A percentile compares a stretch with the other conserved stretches of the same genome.
phyloP scores from a whole-genome alignment of 2,329 filamentous ascomycete genomes.

The Botrytis galanthina region DNA sequence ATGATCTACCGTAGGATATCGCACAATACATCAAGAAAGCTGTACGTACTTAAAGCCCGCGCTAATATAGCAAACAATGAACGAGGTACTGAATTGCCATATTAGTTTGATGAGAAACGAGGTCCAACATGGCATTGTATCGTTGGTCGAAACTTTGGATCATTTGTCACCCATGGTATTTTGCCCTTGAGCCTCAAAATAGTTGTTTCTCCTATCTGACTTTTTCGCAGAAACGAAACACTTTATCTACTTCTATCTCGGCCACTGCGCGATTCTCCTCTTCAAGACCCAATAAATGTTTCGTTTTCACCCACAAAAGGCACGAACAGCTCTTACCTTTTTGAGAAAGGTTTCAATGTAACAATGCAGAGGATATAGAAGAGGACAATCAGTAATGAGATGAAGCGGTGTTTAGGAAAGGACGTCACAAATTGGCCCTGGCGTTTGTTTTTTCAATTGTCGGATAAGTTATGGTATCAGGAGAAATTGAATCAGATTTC shows the following conservation, averaged over 20 bases:
- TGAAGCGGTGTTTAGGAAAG: slow-evolving; percentile 19
- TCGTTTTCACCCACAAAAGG: not conserved
- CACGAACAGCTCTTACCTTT: not conserved
- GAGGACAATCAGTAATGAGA: slow-evolving; percentile 3
- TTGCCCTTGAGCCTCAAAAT: not conserved
- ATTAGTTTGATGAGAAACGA: slow-evolving; percentile 91
- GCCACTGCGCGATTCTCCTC: slow-evolving; percentile 94
- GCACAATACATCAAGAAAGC: slow-evolving; percentile 94
- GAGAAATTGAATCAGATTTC: slow-evolving; percentile 9
- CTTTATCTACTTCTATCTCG: slow-evolving; percentile 99
- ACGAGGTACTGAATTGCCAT: not conserved
- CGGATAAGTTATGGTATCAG: slow-evolving; percentile 7
- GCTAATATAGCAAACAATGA: not conserved
- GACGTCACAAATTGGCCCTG: slow-evolving; percentile 13
- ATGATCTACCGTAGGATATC: slow-evolving; percentile 66
- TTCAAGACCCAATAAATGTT: slow-evolving; percentile 89
- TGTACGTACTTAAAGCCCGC: slow-evolving; percentile 48
- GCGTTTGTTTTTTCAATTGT: slow-evolving; percentile 17
- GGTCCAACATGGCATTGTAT: slow-evolving; percentile 99
- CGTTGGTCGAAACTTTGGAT: slow-evolving; percentile 96
- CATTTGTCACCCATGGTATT: slow-evolving; percentile 81
- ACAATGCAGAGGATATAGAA: slow-evolving; percentile 3
- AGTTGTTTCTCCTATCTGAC: not conserved
- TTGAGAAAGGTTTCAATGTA: not conserved
- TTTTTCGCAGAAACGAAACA: slow-evolving; percentile 76